Conservation (phyloP, 257 asterid species). For the Jacaranda mimosifolia region DNA sequence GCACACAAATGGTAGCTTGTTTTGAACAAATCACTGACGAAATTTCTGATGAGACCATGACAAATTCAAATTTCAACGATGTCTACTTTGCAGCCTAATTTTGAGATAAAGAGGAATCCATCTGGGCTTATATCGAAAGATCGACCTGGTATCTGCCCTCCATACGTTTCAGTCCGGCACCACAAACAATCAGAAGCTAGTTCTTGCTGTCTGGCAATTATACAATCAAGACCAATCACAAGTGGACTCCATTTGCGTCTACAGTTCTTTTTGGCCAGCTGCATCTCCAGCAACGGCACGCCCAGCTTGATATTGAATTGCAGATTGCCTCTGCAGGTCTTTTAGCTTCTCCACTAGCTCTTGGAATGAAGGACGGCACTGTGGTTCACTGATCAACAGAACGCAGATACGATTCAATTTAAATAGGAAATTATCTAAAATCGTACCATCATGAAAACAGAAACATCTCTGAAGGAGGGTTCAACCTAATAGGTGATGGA, state of each 20-base stretch:
- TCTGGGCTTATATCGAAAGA: conserved; percentile 6
- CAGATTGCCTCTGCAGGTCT: conserved; percentile 65
- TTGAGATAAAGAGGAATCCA: conserved; percentile 2
- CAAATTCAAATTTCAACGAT: background rate
- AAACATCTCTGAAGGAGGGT: too few relatives aligned
- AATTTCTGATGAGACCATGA: background rate
- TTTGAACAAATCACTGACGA: background rate
- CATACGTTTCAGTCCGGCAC: conserved; percentile 14
- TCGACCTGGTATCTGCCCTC: background rate
- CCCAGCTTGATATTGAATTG: conserved; percentile 66
- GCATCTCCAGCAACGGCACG: conserved; percentile 55
- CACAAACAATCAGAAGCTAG: conserved; percentile 31
- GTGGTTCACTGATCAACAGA: conserved; percentile 70
- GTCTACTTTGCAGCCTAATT: conserved; percentile 9
- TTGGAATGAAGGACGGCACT: conserved; percentile 73
- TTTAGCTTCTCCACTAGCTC: conserved; percentile 81
- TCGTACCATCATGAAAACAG: background rate
- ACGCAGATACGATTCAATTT: background rate
- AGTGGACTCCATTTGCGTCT: conserved; percentile 17
- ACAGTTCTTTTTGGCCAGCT: conserved; percentile 50
- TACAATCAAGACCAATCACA: background rate
- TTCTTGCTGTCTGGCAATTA: conserved; percentile 7
- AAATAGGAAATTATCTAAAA: background rate
- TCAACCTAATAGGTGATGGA: too few relatives aligned
- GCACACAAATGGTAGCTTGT: background rate